A percentile compares a stretch with the other conserved stretches of the same genome.
phyloP scores from a whole-genome alignment of 345 rosid species.

The Populus tremula region DNA sequence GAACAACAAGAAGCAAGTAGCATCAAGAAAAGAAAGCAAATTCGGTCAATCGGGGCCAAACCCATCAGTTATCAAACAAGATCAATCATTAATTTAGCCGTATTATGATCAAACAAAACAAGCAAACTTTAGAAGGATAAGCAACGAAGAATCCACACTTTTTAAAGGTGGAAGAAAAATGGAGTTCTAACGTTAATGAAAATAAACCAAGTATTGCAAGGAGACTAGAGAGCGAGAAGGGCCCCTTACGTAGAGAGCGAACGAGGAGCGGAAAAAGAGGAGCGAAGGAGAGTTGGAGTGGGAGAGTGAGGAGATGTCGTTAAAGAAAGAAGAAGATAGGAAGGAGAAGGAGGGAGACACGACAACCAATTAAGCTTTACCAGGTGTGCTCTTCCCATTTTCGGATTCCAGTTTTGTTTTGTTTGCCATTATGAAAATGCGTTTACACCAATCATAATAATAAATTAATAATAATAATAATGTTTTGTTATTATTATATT shows the following conservation, averaged over 20 bases:
- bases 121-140: background rate
- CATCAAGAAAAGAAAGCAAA: too few species aligned
- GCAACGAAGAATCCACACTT: too few species aligned
- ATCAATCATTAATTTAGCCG: too few species aligned
- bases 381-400: background rate
- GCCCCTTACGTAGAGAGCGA: constrained; percentile 33
- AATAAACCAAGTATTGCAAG: background rate
- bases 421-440: too few species aligned
- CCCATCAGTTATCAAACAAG: too few species aligned
- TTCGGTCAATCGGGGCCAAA: too few species aligned
- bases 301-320: background rate
- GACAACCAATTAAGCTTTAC: background rate
- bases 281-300: constrained; percentile 6
- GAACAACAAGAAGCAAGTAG: too few species aligned
- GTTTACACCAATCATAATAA: too few species aligned
- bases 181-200: background rate
- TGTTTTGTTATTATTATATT: too few species aligned
- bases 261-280: constrained; percentile 1
- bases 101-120: background rate
- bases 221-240: constrained; percentile 4
- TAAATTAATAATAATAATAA: too few species aligned
- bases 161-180: too few species aligned
- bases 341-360: background rate
- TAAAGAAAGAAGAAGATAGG: constrained; percentile 5
- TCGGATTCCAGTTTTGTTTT: background rate